Evolutionary conservation across 2,329 filamentous ascomycete genomes (phyloP), one percentile per base, ranked within the genome.

Genomic region (Phaeosphaeriaceae sp.): DNA sequence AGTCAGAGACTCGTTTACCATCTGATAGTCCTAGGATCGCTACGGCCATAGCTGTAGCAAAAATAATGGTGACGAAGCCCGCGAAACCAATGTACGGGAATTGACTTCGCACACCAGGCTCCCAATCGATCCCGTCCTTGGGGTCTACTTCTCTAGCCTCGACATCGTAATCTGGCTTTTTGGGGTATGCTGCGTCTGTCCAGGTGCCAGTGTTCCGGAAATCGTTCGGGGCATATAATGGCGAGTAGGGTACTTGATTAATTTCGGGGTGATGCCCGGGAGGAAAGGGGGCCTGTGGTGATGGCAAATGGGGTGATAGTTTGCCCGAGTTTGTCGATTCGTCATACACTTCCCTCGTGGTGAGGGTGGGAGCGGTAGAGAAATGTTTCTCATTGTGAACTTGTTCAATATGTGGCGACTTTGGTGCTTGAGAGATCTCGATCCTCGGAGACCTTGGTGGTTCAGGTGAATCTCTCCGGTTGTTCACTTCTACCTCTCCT

Each of bases 11-110:
- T 13, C 55, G 52, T 34, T 57, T 58, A 5, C 49, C 34, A 38
- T 64, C 26, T 6, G 56, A 60, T 8, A 48, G 21, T 2, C 37
- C 50, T 2, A 63, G 45, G 4, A 60, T 60, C 2, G 50, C 50
- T 2, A 61, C 50, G 11, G 55, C 60, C 47, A 57, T 54, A 9
- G 58, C 52, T 2, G 60, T 65, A 3, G 62, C 56, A 9, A 65
- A 3, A 2, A 64, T 18, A 6, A 65, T 47, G 4, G 56, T 55
- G 9, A 59, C 4, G 6, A 65, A 43, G 1, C 62, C 62, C 1
- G 52, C 43, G 26, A 63, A 59, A 9, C 58, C 62, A 8, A 61
- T 50, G 60, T 56, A 63, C 11, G 62, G 62, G 26, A 63, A 65
- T 13, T 60, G 60, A n/a, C 58, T 36, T 23, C 52, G 52, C 40